Conservation (phyloP, 495 filamentous ascomycete species). For the Poronia punctata region DNA sequence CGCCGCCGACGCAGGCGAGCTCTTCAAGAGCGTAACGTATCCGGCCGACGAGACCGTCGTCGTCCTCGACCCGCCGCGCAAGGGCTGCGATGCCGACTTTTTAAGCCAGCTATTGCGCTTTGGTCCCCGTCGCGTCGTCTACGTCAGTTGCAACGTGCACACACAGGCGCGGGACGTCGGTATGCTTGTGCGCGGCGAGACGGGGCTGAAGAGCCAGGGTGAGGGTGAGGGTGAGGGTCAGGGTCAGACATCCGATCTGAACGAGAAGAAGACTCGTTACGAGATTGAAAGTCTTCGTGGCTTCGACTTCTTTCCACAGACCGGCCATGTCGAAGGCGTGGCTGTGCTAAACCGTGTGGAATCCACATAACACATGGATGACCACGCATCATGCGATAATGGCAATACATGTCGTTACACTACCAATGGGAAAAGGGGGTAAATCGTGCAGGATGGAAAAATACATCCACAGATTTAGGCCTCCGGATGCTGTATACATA, state of each 20-base stretch:
- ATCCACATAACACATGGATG: too few relatives aligned
- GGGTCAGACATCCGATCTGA: slow-evolving; percentile 21
- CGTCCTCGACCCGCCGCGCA: slow-evolving; percentile 88
- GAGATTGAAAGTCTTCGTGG: slow-evolving; percentile 86
- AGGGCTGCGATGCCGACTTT: slow-evolving; percentile 86
- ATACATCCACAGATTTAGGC: neutral
- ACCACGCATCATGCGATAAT: too few relatives aligned
- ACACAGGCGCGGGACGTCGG: slow-evolving; percentile 93
- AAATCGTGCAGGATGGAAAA: too few relatives aligned
- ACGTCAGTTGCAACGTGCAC: slow-evolving; percentile 96
- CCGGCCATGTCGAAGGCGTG: slow-evolving; percentile 91
- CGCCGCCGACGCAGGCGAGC: slow-evolving; percentile 70
- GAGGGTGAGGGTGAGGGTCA: slow-evolving; percentile 19
- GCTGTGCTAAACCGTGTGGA: slow-evolving; percentile 63
- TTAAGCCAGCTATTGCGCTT: slow-evolving; percentile 70
- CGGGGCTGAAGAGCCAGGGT: too few relatives aligned
- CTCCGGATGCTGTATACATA: neutral
- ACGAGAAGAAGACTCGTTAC: slow-evolving; percentile 53
- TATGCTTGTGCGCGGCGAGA: slow-evolving; percentile 61
- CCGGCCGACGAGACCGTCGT: slow-evolving; percentile 75
- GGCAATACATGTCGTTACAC: too few relatives aligned
- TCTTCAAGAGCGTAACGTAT: slow-evolving; percentile 69
- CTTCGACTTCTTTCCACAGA: slow-evolving; percentile 98
- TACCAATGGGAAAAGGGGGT: too few relatives aligned
- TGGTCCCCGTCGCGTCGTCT: slow-evolving; percentile 71